A percentile compares a stretch with the other conserved stretches of the same genome.
Conservation (phyloP, 139 green algal genomes). For the Picochlorum sp. region DNA sequence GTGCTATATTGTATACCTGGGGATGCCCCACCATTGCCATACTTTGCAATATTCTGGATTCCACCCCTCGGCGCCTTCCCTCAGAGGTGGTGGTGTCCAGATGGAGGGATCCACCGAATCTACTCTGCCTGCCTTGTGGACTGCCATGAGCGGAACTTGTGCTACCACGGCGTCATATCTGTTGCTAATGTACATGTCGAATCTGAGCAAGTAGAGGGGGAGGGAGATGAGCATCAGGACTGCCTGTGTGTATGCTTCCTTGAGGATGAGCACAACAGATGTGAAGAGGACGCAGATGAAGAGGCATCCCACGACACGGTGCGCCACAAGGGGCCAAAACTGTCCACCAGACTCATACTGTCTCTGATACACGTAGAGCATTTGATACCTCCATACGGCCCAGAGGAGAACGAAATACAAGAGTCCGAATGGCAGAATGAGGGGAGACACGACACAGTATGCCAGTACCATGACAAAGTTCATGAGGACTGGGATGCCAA, state of each 20-base stretch:
- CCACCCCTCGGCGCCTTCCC: slow-evolving; percentile 31
- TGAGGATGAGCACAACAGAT: slow-evolving; percentile 51
- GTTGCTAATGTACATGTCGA: slow-evolving; percentile 37
- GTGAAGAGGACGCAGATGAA: slow-evolving; percentile 48
- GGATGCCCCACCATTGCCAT: slow-evolving; percentile 28
- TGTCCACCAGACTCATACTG: slow-evolving; percentile 33
- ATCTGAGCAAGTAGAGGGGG: slow-evolving; percentile 55
- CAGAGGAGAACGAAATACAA: slow-evolving; percentile 46
- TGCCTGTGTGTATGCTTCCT: slow-evolving; percentile 39
- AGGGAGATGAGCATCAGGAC: slow-evolving; percentile 32
- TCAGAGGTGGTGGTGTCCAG: slow-evolving; percentile 41
- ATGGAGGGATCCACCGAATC: slow-evolving; percentile 28
- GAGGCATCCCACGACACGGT: slow-evolving; percentile 24
- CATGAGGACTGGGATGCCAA: slow-evolving; percentile 43
- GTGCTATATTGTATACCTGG: slow-evolving; percentile 17
- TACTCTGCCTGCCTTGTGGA: slow-evolving; percentile 19
- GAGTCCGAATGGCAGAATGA: slow-evolving; percentile 51
- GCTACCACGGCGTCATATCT: slow-evolving; percentile 37
- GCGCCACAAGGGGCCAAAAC: slow-evolving; percentile 16
- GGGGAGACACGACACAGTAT: slow-evolving; percentile 34
- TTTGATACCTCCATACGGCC: slow-evolving; percentile 48
- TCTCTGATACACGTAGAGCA: slow-evolving; percentile 41
- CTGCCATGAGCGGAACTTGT: slow-evolving; percentile 42
- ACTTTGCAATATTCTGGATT: slow-evolving; percentile 47
- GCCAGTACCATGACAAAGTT: slow-evolving; percentile 43